Evolutionary conservation across 2,329 filamentous ascomycete species (phyloP).

Genomic region (Xylariaceae sp.): DNA sequence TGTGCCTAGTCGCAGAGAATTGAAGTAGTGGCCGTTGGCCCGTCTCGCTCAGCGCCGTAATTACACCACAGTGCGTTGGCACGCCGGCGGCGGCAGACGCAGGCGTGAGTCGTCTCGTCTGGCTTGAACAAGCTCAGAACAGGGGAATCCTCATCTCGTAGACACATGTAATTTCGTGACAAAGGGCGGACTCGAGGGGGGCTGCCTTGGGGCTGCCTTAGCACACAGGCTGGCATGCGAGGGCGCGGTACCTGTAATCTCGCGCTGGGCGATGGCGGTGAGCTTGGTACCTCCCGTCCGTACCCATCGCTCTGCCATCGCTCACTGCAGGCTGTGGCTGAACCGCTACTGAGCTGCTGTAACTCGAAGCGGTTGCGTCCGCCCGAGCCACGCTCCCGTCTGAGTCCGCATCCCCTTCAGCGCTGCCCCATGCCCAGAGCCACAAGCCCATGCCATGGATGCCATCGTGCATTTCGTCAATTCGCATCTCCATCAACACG

Average conservation of each 20-base stretch:
- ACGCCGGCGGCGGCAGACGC: not conserved
- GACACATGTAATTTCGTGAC: slow-evolving; percentile 4
- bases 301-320: not conserved
- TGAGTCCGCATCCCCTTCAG: too few relatives aligned
- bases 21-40: too few relatives aligned
- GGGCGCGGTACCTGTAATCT: slow-evolving; percentile 13
- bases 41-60: slow-evolving; percentile 20
- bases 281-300: slow-evolving; percentile 7
- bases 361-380: too few relatives aligned
- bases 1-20: too few relatives aligned
- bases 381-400: too few relatives aligned
- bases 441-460: slow-evolving; percentile 7
- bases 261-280: slow-evolving; percentile 6
- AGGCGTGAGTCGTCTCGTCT: not conserved
- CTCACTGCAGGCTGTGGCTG: slow-evolving; percentile 7
- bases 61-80: slow-evolving; percentile 13
- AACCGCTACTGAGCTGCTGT: too few relatives aligned
- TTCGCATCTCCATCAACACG: slow-evolving; percentile 22
- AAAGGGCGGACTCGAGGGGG: slow-evolving; percentile 3
- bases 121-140: too few relatives aligned
- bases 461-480: slow-evolving; percentile 14
- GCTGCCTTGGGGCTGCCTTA: too few relatives aligned
- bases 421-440: too few relatives aligned
- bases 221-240: too few relatives aligned
- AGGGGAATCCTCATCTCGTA: not conserved